phyloP scores from a whole-genome alignment of 176 grass and related monocot genomes.

The Hordeum marinum region DNA sequence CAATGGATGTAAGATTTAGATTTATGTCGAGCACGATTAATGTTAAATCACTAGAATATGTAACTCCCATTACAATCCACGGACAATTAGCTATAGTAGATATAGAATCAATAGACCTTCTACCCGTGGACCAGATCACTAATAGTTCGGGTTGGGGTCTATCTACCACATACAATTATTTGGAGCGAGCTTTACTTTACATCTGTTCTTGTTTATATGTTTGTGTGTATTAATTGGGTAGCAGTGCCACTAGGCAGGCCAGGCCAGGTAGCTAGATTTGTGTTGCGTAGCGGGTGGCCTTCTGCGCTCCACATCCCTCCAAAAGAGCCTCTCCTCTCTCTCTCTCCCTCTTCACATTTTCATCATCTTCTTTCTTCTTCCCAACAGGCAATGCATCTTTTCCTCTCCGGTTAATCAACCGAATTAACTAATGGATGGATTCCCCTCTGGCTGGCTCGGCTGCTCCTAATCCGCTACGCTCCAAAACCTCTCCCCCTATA shows the following conservation, averaged over 20 bases:
- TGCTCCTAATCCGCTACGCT: slow-evolving; percentile 10
- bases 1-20: too few relatives aligned
- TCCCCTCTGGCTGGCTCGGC: not conserved
- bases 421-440: slow-evolving; percentile 3
- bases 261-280: slow-evolving; percentile 11
- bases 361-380: not conserved
- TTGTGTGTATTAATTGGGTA: slow-evolving; percentile 27
- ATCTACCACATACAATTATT: not conserved
- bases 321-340: not conserved
- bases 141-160: not conserved
- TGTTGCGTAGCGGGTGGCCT: slow-evolving; percentile 31
- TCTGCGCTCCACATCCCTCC: slow-evolving; percentile 37
- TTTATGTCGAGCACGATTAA: too few relatives aligned
- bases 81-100: too few relatives aligned
- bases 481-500: slow-evolving; percentile 44
- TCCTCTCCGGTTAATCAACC: not conserved
- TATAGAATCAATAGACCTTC: not conserved
- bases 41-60: too few relatives aligned
- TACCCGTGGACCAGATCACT: not conserved
- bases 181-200: not conserved
- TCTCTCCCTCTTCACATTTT: not conserved
- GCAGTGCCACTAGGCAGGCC: slow-evolving; percentile 12
- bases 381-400: not conserved
- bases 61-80: too few relatives aligned
- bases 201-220: slow-evolving; percentile 3